Percentiles rank a stretch among this genome's conserved stretches.
Conservation (phyloP, 441 rosid species). For the Croton laevigatus region DNA sequence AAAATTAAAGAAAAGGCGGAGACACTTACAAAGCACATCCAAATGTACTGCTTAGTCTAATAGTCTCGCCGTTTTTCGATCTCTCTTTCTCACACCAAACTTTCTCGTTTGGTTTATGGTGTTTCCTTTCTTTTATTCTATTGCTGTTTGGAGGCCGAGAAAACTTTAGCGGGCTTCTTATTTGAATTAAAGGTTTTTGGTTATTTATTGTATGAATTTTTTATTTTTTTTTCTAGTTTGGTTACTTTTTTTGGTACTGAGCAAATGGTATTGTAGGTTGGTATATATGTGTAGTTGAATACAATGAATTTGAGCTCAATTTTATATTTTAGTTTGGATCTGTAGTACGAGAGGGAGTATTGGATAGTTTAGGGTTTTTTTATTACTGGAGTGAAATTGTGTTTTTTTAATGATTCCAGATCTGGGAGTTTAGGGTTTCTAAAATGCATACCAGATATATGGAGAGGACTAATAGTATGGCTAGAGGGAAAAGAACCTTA, state of each 20-base stretch:
- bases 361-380: conserved; percentile 1
- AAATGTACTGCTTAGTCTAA: conserved; percentile 3
- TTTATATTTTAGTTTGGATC: not conserved
- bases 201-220: not conserved
- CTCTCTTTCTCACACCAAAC: conserved; percentile 15
- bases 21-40: not conserved
- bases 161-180: not conserved
- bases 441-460: conserved; percentile 69
- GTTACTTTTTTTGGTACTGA: not conserved
- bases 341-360: not conserved
- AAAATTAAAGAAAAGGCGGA: not conserved
- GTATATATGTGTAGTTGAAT: not conserved
- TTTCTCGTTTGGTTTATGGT: conserved; percentile 1
- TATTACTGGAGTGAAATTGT: not conserved
- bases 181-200: not conserved
- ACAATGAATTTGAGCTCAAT: not conserved
- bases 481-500: conserved; percentile 78
- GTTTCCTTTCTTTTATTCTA: not conserved
- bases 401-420: conserved; percentile 38
- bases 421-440: conserved; percentile 44
- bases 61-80: not conserved
- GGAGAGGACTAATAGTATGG: conserved; percentile 84
- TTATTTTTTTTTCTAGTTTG: not conserved
- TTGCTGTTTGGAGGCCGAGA: conserved; percentile 14
- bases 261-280: not conserved